Conservation (phyloP, 2,329 filamentous ascomycete genomes). For the Kalmusia sp. region DNA sequence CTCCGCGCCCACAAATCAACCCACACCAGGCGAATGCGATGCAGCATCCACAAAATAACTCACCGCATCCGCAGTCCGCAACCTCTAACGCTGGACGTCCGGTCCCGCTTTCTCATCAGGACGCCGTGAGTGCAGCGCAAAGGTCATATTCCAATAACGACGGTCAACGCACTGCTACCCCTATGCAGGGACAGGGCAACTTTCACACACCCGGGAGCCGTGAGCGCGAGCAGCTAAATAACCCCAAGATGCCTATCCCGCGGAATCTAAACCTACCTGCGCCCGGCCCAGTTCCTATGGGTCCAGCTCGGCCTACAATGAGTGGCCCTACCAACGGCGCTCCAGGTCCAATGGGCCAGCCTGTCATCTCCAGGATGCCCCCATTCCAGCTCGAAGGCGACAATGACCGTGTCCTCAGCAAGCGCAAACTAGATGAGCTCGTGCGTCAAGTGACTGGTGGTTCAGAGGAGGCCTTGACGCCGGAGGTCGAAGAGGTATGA, state of each 20-base stretch:
- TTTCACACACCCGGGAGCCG: constrained; percentile 43
- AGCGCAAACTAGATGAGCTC: constrained; percentile 96
- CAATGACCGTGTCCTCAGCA: constrained; percentile 91
- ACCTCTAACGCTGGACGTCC: constrained; percentile 40
- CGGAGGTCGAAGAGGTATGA: constrained; percentile 93
- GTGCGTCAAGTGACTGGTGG: constrained; percentile 92
- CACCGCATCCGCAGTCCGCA: constrained; percentile 46
- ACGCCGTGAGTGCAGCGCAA: constrained; percentile 52
- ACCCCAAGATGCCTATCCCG: constrained; percentile 79
- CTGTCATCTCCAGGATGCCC: constrained; percentile 81
- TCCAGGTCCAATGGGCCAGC: constrained; percentile 85
- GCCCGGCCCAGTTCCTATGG: constrained; percentile 78
- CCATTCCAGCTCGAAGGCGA: constrained; percentile 89
- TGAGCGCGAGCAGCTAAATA: constrained; percentile 51
- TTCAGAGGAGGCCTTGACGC: constrained; percentile 79
- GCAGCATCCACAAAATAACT: constrained; percentile 45
- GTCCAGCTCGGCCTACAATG: constrained; percentile 78
- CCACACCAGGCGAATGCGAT: constrained; percentile 42
- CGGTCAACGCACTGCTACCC: constrained; percentile 42
- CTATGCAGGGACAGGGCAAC: constrained; percentile 41
- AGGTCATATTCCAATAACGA: constrained; percentile 46
- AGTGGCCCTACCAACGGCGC: constrained; percentile 77
- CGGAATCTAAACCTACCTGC: constrained; percentile 77
- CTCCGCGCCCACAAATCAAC: constrained; percentile 45
- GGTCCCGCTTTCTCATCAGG: constrained; percentile 52